phyloP scores from a whole-genome alignment of 129 eudicot species.

The Apium graveolens region DNA sequence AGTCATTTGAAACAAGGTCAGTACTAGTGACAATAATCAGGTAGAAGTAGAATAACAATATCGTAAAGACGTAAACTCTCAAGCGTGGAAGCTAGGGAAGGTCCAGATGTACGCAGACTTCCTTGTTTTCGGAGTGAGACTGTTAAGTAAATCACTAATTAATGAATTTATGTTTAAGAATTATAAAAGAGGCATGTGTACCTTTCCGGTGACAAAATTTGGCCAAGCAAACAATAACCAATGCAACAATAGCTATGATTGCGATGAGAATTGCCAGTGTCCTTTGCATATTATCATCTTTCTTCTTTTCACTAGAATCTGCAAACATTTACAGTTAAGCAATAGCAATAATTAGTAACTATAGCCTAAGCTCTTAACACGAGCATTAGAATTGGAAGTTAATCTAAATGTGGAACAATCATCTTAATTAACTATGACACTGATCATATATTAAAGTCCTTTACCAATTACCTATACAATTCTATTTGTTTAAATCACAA shows the following conservation, averaged over 20 bases:
- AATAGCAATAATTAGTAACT: not conserved
- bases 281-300: constrained; percentile 36
- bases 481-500: not conserved
- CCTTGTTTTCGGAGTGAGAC: not conserved
- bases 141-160: no score
- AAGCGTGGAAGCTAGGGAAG: not conserved
- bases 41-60: not conserved
- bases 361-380: not conserved
- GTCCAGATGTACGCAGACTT: not conserved
- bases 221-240: constrained; percentile 45
- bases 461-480: not conserved
- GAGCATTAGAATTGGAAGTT: not conserved
- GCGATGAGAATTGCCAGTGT: constrained; percentile 76
- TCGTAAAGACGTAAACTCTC: not conserved
- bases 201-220: constrained; percentile 46
- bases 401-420: not conserved
- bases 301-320: constrained; percentile 23
- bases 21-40: not conserved
- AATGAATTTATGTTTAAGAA: not conserved
- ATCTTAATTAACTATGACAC: not conserved
- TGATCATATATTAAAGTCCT: not conserved
- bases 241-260: constrained; percentile 49
- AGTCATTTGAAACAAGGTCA: constrained; percentile 1
- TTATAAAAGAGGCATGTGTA: constrained; percentile 11
- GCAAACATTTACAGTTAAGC: constrained; percentile 10